Evolutionary conservation across 306 rosid genomes (phyloP).

Genomic region (Coriaria nepalensis): DNA sequence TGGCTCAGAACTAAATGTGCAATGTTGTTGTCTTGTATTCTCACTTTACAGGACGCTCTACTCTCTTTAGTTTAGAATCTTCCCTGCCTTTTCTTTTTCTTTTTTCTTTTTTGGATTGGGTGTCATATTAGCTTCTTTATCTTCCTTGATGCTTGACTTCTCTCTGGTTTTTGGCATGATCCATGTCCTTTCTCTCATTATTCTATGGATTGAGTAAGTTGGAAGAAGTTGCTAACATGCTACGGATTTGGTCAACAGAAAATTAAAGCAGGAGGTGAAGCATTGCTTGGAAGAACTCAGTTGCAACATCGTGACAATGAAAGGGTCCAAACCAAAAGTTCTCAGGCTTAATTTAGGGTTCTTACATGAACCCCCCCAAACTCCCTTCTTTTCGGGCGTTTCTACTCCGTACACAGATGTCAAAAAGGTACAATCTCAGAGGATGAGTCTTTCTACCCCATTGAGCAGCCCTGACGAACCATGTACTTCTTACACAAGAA

Average conservation of each 20-base stretch:
- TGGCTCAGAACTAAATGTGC: too few species aligned
- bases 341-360: conserved; percentile 67
- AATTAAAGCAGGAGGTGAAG: conserved; percentile 77
- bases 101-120: too few species aligned
- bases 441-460: conserved; percentile 74
- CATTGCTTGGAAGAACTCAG: conserved; percentile 72
- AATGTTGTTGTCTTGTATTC: too few species aligned
- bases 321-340: conserved; percentile 66
- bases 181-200: conserved; percentile 2
- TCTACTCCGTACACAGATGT: conserved; percentile 46
- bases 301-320: conserved; percentile 82
- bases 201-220: background rate
- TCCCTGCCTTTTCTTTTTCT: too few species aligned
- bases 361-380: conserved; percentile 56
- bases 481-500: conserved; percentile 43
- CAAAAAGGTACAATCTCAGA: conserved; percentile 34
- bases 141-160: too few species aligned
- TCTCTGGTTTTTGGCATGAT: too few species aligned
- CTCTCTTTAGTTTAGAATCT: too few species aligned
- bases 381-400: conserved; percentile 66
- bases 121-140: too few species aligned
- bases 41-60: too few species aligned
- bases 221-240: conserved; percentile 2
- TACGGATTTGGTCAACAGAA: conserved; percentile 34
- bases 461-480: conserved; percentile 75